These are phyloP conservation scores for Ogataea nitratoaversa DNA, from an alignment of 805 yeast genomes.

Conservation along the genomic window DNA sequence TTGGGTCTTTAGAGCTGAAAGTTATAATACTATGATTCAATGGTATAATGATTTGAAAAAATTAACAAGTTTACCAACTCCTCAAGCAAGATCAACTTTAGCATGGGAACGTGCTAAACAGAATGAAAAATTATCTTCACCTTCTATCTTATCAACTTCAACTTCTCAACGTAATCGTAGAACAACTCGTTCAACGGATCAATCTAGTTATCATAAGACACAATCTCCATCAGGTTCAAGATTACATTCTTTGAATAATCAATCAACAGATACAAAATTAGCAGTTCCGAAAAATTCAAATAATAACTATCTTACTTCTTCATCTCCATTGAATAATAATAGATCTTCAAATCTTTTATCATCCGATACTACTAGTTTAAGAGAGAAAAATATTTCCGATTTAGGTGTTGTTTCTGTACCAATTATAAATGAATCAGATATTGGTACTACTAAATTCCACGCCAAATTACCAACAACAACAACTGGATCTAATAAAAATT, in stretches of 20 bases:
- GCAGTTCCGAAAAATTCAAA: conserved; percentile 15
- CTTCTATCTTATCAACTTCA: conserved; percentile 29
- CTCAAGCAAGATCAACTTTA: conserved; percentile 51
- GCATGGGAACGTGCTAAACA: conserved; percentile 32
- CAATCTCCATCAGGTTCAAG: conserved; percentile 1
- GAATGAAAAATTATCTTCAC: conserved; percentile 17
- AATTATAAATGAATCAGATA: too few relatives aligned
- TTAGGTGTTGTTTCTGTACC: too few relatives aligned
- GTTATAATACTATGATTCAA: conserved; percentile 69
- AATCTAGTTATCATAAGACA: conserved; percentile 13
- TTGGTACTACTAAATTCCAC: too few relatives aligned
- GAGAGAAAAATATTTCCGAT: too few relatives aligned
- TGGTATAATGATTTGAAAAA: conserved; percentile 81
- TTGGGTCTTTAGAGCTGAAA: conserved; percentile 92
- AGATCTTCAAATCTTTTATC: not conserved
- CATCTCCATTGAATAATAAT: too few relatives aligned
- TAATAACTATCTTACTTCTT: conserved; percentile 3
- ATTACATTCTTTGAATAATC: conserved; percentile 17
- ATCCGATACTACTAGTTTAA: not conserved
- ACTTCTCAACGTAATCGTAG: conserved; percentile 14
- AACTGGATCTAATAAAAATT: too few relatives aligned
- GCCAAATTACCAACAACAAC: too few relatives aligned
- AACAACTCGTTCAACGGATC: conserved; percentile 15
- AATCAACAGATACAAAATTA: conserved; percentile 21
- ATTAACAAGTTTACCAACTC: conserved; percentile 59